A percentile compares a stretch with the other conserved stretches of the same genome.
Evolutionary conservation across 2,329 filamentous ascomycete genomes (phyloP).

Genomic region (Phyllosticta capitalensis): DNA sequence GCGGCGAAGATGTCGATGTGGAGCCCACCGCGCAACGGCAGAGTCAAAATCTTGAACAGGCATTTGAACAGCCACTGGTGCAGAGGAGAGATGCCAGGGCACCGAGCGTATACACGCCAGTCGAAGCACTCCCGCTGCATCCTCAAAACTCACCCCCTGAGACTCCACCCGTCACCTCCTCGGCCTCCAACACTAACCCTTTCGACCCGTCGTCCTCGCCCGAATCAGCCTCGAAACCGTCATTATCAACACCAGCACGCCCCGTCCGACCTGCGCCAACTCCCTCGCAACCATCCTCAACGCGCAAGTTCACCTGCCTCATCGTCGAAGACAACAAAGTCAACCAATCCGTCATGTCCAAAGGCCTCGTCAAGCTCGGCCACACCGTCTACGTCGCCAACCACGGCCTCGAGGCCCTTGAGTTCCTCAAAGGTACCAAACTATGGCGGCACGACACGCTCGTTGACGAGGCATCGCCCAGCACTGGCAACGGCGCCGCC

Average conservation of each 20-base stretch:
- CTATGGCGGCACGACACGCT: conserved; percentile 2
- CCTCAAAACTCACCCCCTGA: conserved; percentile 45
- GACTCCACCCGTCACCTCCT: conserved; percentile 56
- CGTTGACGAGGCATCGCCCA: not conserved
- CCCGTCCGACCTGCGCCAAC: too few relatives aligned
- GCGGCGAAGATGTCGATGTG: not conserved
- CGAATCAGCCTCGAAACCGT: not conserved
- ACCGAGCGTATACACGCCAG: not conserved
- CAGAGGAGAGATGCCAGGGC: not conserved
- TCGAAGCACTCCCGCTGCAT: not conserved
- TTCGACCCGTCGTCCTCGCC: conserved; percentile 41
- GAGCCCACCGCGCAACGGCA: conserved; percentile 2
- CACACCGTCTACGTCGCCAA: conserved; percentile 29
- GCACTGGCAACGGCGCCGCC: conserved; percentile 14
- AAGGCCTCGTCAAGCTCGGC: conserved; percentile 29
- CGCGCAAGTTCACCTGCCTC: conserved; percentile 16
- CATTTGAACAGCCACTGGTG: conserved; percentile 6
- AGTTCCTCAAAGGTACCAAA: conserved; percentile 21
- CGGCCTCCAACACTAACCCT: conserved; percentile 55
- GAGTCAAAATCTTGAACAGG: conserved; percentile 6
- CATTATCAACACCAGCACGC: conserved; percentile 32
- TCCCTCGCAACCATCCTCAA: conserved; percentile 48
- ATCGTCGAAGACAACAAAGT: conserved; percentile 32
- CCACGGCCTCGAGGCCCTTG: conserved; percentile 29
- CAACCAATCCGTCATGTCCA: conserved; percentile 33